Evolutionary conservation across 495 filamentous ascomycete species (phyloP).

Genomic region (Lasiosphaeria ovina): DNA sequence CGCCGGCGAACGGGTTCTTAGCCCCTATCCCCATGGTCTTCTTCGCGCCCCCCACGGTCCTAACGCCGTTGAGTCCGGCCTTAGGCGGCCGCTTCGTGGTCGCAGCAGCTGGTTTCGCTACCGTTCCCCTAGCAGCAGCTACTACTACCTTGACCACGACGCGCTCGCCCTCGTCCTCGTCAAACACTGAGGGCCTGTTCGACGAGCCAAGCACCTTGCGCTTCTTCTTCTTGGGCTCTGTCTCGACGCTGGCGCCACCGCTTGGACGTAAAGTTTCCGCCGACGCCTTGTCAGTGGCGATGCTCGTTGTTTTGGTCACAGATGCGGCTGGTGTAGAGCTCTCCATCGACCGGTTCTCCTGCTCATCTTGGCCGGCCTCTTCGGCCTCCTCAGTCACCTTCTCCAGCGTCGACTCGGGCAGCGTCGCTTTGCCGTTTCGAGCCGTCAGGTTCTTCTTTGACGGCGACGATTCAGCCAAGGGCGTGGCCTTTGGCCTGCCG

Average conservation of each 20-base stretch:
- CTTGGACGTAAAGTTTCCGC: slow-evolving; percentile 3
- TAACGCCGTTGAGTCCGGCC: slow-evolving; percentile 32
- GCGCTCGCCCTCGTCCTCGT: slow-evolving; percentile 62
- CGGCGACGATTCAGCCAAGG: slow-evolving; percentile 33
- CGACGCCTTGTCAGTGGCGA: neutral
- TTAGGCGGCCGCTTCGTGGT: slow-evolving; percentile 35
- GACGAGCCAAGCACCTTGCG: slow-evolving; percentile 64
- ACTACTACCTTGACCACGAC: slow-evolving; percentile 15
- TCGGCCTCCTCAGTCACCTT: slow-evolving; percentile 45
- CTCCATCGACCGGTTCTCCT: slow-evolving; percentile 28
- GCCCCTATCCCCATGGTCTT: slow-evolving; percentile 23
- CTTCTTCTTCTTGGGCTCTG: slow-evolving; percentile 66
- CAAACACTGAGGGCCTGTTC: slow-evolving; percentile 62
- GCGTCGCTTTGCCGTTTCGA: slow-evolving; percentile 25
- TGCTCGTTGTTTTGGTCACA: slow-evolving; percentile 11
- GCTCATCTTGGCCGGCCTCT: slow-evolving; percentile 24
- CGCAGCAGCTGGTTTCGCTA: neutral
- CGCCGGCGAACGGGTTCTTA: slow-evolving; percentile 41
- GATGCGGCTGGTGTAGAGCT: slow-evolving; percentile 18
- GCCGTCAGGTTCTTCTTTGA: slow-evolving; percentile 43
- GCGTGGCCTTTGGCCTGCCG: slow-evolving; percentile 38
- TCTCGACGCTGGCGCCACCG: slow-evolving; percentile 29
- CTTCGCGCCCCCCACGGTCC: slow-evolving; percentile 18
- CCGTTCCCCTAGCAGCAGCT: neutral
- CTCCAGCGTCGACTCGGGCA: slow-evolving; percentile 36